Evolutionary conservation across 2,329 filamentous ascomycete species (phyloP).

Genomic region (Venturia nashicola): DNA sequence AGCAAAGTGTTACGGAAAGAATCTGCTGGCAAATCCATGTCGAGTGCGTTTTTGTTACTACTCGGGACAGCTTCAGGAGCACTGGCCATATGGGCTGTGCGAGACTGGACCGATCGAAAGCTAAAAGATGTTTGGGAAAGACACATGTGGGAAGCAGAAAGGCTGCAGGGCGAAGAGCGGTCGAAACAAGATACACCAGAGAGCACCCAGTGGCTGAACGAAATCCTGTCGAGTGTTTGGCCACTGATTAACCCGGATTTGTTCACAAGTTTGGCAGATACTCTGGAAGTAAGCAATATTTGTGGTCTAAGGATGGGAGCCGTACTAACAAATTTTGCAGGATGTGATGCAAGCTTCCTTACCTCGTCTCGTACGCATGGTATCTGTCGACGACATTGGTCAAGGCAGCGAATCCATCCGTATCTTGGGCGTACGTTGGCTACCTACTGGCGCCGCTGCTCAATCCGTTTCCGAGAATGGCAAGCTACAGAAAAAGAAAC

Average conservation of each 20-base stretch:
- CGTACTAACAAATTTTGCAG: constrained; percentile 9
- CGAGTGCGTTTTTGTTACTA: constrained; percentile 22
- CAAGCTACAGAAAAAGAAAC: constrained; percentile 31
- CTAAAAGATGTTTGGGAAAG: constrained; percentile 53
- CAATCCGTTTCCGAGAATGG: constrained; percentile 48
- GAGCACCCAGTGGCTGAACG: constrained; percentile 61
- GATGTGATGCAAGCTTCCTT: constrained; percentile 71
- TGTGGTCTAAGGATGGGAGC: no score
- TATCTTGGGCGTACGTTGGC: constrained; percentile 59
- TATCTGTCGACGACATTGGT: constrained; percentile 62
- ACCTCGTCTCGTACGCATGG: constrained; percentile 58
- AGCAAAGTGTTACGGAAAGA: background rate
- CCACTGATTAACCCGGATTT: constrained; percentile 65
- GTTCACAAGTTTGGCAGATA: constrained; percentile 56
- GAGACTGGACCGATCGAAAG: constrained; percentile 49
- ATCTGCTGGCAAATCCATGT: constrained; percentile 12
- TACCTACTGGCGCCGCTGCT: constrained; percentile 58
- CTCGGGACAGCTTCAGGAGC: constrained; percentile 4
- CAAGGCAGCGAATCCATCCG: constrained; percentile 61
- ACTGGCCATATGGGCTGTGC: constrained; percentile 31
- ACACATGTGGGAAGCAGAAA: constrained; percentile 55
- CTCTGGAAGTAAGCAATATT: constrained; percentile 39
- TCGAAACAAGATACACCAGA: constrained; percentile 42
- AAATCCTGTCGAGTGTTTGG: constrained; percentile 55
- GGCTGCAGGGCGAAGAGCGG: constrained; percentile 38